phyloP scores from a whole-genome alignment of 2,329 filamentous ascomycete species.

The Neofusicoccum parvum region DNA sequence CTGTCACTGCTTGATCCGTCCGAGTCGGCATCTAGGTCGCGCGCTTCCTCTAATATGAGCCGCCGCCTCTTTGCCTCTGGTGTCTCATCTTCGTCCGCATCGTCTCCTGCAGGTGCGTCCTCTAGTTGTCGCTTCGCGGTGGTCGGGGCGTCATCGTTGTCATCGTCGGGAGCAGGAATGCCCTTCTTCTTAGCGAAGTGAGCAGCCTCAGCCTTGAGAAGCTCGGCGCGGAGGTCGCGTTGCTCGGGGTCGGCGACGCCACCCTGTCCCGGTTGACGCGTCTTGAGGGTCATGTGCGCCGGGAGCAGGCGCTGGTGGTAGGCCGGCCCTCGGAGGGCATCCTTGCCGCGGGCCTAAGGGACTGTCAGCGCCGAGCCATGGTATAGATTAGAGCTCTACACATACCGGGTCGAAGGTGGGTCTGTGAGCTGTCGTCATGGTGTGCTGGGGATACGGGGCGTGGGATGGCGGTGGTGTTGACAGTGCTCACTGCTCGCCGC shows the following conservation, averaged over 20 bases:
- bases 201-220: slow-evolving; percentile 83
- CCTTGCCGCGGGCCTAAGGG: slow-evolving; percentile 81
- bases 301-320: slow-evolving; percentile 96
- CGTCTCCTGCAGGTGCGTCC: slow-evolving; percentile 31
- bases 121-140: slow-evolving; percentile 59
- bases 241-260: slow-evolving; percentile 70
- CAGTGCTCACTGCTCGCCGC: background rate
- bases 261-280: slow-evolving; percentile 85
- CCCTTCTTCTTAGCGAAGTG: slow-evolving; percentile 86
- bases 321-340: slow-evolving; percentile 86
- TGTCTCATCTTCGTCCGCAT: slow-evolving; percentile 61
- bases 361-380: slow-evolving; percentile 30
- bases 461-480: background rate
- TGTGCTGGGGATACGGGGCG: slow-evolving; percentile 23
- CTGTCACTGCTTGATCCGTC: slow-evolving; percentile 62
- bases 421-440: slow-evolving; percentile 65
- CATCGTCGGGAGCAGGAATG: slow-evolving; percentile 52
- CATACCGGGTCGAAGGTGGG: slow-evolving; percentile 93
- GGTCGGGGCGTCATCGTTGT: slow-evolving; percentile 45
- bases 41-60: slow-evolving; percentile 78
- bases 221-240: slow-evolving; percentile 85
- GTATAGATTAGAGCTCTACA: slow-evolving; percentile 9
- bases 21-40: slow-evolving; percentile 83
- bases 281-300: slow-evolving; percentile 91
- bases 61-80: slow-evolving; percentile 79